Conservation (phyloP, 164 flowering plant genomes). For the Saururus chinensis region DNA sequence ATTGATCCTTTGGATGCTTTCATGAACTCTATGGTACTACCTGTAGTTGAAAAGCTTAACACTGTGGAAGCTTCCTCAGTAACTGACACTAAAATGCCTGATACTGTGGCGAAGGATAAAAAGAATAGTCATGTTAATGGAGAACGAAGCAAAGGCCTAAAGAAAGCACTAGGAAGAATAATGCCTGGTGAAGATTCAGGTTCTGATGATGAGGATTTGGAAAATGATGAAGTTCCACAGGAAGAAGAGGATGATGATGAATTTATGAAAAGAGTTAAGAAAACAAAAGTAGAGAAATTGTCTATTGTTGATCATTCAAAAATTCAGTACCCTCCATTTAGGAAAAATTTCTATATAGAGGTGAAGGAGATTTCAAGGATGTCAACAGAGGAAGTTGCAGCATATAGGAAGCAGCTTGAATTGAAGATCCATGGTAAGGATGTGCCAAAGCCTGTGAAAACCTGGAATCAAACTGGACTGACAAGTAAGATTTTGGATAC, state of each 20-base stretch:
- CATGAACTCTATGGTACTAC: conserved; percentile 87
- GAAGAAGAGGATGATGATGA: conserved; percentile 96
- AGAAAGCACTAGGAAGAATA: conserved; percentile 63
- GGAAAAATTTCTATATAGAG: conserved; percentile 89
- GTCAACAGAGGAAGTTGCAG: conserved; percentile 70
- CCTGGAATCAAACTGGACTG: conserved; percentile 90
- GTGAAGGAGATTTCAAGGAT: conserved; percentile 79
- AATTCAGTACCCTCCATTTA: conserved; percentile 64
- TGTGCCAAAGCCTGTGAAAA: conserved; percentile 82
- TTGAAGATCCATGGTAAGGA: conserved; percentile 92
- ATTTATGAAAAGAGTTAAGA: conserved; percentile 94
- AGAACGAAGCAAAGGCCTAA: conserved; percentile 28
- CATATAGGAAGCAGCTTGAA: conserved; percentile 69
- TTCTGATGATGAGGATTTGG: conserved; percentile 57
- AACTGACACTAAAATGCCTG: conserved; percentile 16
- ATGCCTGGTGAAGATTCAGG: conserved; percentile 88
- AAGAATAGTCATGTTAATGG: conserved; percentile 22
- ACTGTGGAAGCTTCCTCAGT: conserved; percentile 17
- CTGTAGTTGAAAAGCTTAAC: conserved; percentile 75
- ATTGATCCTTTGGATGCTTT: conserved; percentile 96
- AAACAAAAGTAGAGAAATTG: conserved; percentile 85
- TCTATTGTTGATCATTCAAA: conserved; percentile 90
- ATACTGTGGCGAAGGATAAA: conserved; percentile 21
- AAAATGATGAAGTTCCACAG: conserved; percentile 37
- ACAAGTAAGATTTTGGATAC: conserved; percentile 68